These are phyloP conservation scores for Hibiscus trionum DNA, from an alignment of 345 rosid genomes.

Conservation along the genomic window DNA sequence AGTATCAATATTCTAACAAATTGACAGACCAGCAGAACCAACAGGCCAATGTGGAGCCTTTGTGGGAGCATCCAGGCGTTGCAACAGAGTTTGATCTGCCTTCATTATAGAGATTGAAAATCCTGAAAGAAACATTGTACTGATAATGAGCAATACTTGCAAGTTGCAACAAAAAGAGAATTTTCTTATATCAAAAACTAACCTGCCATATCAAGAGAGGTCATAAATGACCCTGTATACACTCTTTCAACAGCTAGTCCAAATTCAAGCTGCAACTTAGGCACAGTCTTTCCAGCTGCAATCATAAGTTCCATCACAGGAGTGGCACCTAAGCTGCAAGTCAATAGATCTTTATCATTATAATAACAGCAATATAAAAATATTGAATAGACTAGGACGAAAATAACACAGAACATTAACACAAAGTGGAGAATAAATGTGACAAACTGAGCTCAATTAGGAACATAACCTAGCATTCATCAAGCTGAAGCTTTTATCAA, in stretches of 20 bases:
- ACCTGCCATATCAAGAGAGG: conserved; percentile 99
- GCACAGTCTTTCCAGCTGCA: conserved; percentile 87
- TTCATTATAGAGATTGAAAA: conserved; percentile 92
- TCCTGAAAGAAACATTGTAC: conserved; percentile 37
- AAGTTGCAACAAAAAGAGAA: background rate
- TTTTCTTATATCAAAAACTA: conserved; percentile 15
- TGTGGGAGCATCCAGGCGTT: conserved; percentile 82
- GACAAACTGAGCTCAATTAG: background rate
- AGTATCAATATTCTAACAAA: conserved; percentile 4
- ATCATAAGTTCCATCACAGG: conserved; percentile 94
- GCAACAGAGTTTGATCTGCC: conserved; percentile 60
- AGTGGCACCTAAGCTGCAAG: conserved; percentile 77
- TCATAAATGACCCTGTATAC: conserved; percentile 92
- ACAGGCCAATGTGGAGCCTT: conserved; percentile 94
- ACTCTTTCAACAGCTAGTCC: conserved; percentile 98
- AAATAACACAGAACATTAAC: background rate
- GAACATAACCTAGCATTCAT: background rate
- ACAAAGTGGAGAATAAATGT: background rate
- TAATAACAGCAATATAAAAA: background rate
- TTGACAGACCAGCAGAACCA: conserved; percentile 68
- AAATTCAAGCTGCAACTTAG: conserved; percentile 83
- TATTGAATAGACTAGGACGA: background rate
- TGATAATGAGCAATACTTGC: conserved; percentile 7
- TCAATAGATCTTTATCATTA: background rate
- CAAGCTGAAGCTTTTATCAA: background rate